A percentile compares a stretch with the other conserved stretches of the same genome.
Conservation (phyloP, 73 alveolate genomes). For the Halteria grandinella region DNA sequence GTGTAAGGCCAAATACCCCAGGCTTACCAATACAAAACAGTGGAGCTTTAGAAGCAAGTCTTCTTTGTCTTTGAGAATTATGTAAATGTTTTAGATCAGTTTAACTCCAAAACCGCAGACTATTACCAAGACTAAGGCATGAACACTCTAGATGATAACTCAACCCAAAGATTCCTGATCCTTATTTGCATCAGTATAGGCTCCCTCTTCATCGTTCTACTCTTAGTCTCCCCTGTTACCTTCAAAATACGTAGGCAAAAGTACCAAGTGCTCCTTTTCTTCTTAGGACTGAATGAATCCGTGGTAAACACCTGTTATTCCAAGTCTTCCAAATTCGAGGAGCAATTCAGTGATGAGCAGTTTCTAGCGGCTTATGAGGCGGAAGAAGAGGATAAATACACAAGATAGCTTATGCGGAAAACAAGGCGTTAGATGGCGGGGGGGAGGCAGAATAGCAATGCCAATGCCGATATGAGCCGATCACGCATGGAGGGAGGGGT, state of each 20-base stretch:
- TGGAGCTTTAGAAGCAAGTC: background rate
- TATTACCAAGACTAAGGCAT: background rate
- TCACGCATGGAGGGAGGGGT: too few species aligned
- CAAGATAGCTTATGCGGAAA: background rate
- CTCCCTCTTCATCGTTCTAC: background rate
- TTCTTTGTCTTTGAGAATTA: slow-evolving; percentile 29
- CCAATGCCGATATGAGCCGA: too few species aligned
- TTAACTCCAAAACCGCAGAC: background rate
- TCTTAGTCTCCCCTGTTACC: slow-evolving; percentile 5
- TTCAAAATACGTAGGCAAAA: slow-evolving; percentile 22
- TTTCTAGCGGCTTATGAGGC: background rate
- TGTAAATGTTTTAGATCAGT: background rate
- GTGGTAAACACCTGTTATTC: background rate
- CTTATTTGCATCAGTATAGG: slow-evolving; percentile 19
- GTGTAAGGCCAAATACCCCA: too few species aligned
- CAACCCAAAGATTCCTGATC: background rate
- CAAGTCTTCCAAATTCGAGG: slow-evolving; percentile 24
- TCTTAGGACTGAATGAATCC: background rate
- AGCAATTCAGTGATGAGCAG: background rate
- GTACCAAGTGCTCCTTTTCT: slow-evolving; percentile 28
- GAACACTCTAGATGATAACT: background rate
- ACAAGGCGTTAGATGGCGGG: background rate
- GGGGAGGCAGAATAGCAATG: too few species aligned
- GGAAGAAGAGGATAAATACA: background rate
- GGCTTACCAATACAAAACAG: too few species aligned